Percentiles rank a stretch among this genome's conserved stretches.
Evolutionary conservation across 352 stramenopile species (phyloP).

Genomic region (Globisporangium barbulae): DNA sequence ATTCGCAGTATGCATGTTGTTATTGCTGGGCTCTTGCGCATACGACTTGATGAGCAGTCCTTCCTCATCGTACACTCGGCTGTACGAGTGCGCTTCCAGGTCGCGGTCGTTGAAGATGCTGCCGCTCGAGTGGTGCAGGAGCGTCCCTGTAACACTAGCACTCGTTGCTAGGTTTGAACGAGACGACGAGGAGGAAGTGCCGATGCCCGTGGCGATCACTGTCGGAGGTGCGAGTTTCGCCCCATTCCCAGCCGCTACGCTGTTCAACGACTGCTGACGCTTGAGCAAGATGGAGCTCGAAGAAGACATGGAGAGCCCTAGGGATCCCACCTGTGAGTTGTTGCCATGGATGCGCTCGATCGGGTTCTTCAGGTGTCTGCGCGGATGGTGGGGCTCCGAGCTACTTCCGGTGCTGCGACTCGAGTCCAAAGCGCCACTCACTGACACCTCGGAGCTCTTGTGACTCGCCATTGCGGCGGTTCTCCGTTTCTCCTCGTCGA

Average conservation of each 20-base stretch:
- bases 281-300: slow-evolving; percentile 6
- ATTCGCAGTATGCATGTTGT: not conserved
- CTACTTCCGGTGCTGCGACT: slow-evolving; percentile 10
- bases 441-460: not conserved
- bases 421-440: slow-evolving; percentile 1
- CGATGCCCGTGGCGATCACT: slow-evolving; percentile 6
- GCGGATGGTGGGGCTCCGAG: slow-evolving; percentile 15
- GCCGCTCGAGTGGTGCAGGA: not conserved
- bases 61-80: slow-evolving; percentile 13
- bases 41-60: slow-evolving; percentile 15
- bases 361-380: slow-evolving; percentile 62
- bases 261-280: slow-evolving; percentile 6
- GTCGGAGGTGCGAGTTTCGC: not conserved
- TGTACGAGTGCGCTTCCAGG: not conserved
- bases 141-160: not conserved
- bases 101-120: not conserved
- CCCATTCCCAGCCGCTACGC: not conserved
- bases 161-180: slow-evolving; percentile 1
- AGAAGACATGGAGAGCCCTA: not conserved
- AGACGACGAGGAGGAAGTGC: not conserved
- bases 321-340: not conserved
- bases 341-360: slow-evolving; percentile 43
- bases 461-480: not conserved
- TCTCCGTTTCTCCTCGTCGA: slow-evolving; percentile 13
- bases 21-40: slow-evolving; percentile 2